Percentiles rank a stretch among this genome's conserved stretches.
Conservation (phyloP, 257 asterid species). For the Solanum dulcamara region DNA sequence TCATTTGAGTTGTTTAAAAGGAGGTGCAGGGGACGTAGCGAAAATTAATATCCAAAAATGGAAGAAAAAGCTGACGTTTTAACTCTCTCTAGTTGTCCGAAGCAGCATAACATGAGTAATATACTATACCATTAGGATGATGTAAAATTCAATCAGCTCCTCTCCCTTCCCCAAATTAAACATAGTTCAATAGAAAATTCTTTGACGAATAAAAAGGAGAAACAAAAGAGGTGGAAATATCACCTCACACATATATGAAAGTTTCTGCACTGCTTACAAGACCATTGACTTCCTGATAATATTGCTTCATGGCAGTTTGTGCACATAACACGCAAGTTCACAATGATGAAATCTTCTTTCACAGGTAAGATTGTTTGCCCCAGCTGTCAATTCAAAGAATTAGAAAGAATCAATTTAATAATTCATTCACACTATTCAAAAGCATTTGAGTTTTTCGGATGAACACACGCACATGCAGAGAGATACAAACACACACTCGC, state of each 20-base stretch:
- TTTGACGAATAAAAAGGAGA: not conserved
- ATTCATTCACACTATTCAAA: not conserved
- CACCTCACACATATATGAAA: slow-evolving; percentile 50
- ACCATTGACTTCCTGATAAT: slow-evolving; percentile 41
- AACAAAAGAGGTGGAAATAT: not conserved
- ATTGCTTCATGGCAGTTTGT: slow-evolving; percentile 41
- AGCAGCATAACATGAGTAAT: not conserved
- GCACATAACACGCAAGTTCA: slow-evolving; percentile 49
- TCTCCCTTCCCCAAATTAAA: not conserved
- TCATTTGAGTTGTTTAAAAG: not conserved
- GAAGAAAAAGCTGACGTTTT: not conserved
- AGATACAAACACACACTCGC: not conserved
- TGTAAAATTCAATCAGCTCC: not conserved
- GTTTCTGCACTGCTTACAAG: slow-evolving; percentile 49
- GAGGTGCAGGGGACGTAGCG: not conserved
- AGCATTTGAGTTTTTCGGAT: not conserved
- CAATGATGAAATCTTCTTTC: slow-evolving; percentile 53
- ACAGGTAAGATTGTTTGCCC: slow-evolving; percentile 28
- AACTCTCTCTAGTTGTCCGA: not conserved
- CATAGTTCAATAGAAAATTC: not conserved
- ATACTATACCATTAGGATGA: not conserved
- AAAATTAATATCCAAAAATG: not conserved
- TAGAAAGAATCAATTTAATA: not conserved
- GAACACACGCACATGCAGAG: not conserved
- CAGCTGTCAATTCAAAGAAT: slow-evolving; percentile 29